A percentile compares a stretch with the other conserved stretches of the same genome.
These are phyloP conservation scores for Fusarium sp. DNA, from an alignment of 2,329 filamentous ascomycete species.

Conservation along the genomic window DNA sequence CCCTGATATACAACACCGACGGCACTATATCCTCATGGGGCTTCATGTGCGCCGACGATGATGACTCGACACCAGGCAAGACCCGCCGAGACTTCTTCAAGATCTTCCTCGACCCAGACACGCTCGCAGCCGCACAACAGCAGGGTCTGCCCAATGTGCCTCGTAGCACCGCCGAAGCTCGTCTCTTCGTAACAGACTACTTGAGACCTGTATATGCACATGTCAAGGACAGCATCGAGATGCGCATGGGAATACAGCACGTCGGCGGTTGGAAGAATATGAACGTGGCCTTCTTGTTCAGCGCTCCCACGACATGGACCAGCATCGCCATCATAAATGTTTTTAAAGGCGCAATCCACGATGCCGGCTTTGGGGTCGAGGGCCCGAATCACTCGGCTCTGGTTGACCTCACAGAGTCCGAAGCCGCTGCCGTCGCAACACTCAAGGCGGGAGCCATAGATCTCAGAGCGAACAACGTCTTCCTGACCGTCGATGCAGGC, in stretches of 20 bases:
- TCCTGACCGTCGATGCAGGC: constrained; percentile 62
- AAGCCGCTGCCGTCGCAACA: constrained; percentile 64
- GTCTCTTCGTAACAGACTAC: constrained; percentile 66
- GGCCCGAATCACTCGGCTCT: constrained; percentile 56
- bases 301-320: constrained; percentile 71
- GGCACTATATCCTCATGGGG: constrained; percentile 66
- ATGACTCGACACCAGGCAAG: constrained; percentile 53
- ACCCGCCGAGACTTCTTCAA: constrained; percentile 68
- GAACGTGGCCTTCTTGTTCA: constrained; percentile 69
- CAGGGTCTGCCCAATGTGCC: constrained; percentile 63
- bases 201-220: constrained; percentile 65
- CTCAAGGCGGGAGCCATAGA: constrained; percentile 59
- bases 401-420: constrained; percentile 64
- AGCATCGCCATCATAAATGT: constrained; percentile 65
- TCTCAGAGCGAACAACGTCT: constrained; percentile 58
- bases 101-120: constrained; percentile 66
- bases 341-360: constrained; percentile 63
- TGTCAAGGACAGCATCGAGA: constrained; percentile 62
- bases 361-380: constrained; percentile 65
- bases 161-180: constrained; percentile 58
- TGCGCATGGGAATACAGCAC: constrained; percentile 56
- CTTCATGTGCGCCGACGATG: constrained; percentile 65
- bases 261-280: constrained; percentile 61
- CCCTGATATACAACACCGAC: constrained; percentile 63
- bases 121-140: constrained; percentile 59